Evolutionary conservation across 352 stramenopile genomes (phyloP), one percentile per base, ranked within the genome.

Genomic region (Phytopythium chamaehyphon): DNA sequence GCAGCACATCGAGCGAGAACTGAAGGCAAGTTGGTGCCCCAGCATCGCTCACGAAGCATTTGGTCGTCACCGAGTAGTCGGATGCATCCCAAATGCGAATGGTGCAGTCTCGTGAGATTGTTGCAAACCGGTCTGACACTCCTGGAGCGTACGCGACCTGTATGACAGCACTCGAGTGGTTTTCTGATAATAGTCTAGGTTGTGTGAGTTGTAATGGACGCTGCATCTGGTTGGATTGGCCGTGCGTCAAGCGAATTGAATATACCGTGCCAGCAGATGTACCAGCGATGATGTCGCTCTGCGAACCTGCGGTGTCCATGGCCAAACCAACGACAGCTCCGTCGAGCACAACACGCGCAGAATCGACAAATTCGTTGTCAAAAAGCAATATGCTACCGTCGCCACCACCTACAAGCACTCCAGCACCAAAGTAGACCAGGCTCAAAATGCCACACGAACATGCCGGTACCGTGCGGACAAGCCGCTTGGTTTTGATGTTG

Each of bases 41-140:
- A 1, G 73, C 88, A 55, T 86, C 62, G 1, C 52, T n/a, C 11
- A 94, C 83, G 5, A 73, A 49, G 19, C 65, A 76, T 45, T 69
- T 64, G 0, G 73, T 88, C 24, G 72, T 54, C 6, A 87, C 76
- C 0, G 62, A 61, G 68, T 98, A 98, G 66, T 97, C 88, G 0
- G 75, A 86, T 2, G 81, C 84, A 53, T 96, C 86, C 90, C 90
- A 98, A 9, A 97, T 67, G 28, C 91, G 80, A 53, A 98, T 73
- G 7, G 82, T 90, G 57, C 78, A 89, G 69, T 97, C 92, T 15
- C 61, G 54, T 3, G 88, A 93, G 39, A 86, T 75, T 2, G 91
- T 97, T 7, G 88, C 91, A 53, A 98, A 98, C 18, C 72, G 73
- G 37, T 97, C 91, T 19, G 81, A 96, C 24, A 87, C 83, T 0